Conservation (phyloP, 345 rosid genomes). For the Cardamine chenopodiifolia region DNA sequence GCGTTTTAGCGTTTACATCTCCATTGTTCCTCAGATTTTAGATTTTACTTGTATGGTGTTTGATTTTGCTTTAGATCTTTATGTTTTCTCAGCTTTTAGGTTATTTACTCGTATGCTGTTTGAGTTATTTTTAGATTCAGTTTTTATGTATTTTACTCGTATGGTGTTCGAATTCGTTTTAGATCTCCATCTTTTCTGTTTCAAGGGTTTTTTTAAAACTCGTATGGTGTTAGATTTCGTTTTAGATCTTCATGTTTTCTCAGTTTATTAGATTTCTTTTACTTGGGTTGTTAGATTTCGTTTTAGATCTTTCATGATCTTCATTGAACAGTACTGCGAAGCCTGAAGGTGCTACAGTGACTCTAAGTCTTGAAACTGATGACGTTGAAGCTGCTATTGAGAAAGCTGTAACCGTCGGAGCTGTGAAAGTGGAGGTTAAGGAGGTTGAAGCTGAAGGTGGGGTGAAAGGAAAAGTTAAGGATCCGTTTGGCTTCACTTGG, state of each 20-base stretch:
- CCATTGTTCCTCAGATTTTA: background rate
- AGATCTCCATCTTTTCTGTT: background rate
- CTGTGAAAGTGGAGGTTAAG: slow-evolving; percentile 50
- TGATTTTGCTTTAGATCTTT: background rate
- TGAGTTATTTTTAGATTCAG: background rate
- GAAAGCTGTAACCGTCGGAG: slow-evolving; percentile 76
- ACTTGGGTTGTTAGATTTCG: background rate
- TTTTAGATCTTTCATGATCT: background rate
- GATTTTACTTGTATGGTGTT: background rate
- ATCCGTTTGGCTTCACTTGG: slow-evolving; percentile 85
- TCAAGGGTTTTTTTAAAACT: no score
- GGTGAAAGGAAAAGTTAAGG: slow-evolving; percentile 69
- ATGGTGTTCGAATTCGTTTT: background rate
- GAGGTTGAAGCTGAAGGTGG: slow-evolving; percentile 55
- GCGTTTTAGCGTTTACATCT: background rate
- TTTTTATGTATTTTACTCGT: background rate
- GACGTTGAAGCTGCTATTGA: slow-evolving; percentile 65
- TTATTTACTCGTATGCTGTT: background rate
- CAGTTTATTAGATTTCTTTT: background rate
- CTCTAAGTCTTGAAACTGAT: slow-evolving; percentile 63
- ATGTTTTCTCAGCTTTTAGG: background rate
- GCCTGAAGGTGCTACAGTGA: slow-evolving; percentile 28
- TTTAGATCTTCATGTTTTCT: background rate
- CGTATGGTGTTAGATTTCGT: background rate
- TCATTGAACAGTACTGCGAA: slow-evolving; percentile 45